Conservation (phyloP, 2,329 filamentous ascomycete species). For the Aspergillus floridensis region DNA sequence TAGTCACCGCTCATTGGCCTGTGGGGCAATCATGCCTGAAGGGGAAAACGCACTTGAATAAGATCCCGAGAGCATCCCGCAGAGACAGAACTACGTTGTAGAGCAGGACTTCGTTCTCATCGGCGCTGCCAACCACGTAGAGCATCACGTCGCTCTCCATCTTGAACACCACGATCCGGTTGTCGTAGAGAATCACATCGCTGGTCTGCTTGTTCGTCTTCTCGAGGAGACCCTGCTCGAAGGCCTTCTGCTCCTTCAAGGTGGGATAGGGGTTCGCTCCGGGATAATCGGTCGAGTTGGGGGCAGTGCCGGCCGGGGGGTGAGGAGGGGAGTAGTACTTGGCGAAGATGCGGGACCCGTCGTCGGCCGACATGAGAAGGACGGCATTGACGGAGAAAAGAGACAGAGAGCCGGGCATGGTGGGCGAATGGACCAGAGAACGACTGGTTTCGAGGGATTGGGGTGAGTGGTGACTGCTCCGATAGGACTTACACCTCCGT, state of each 20-base stretch:
- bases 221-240: constrained; percentile 91
- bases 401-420: constrained; percentile 72
- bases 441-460: not conserved
- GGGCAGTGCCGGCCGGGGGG: constrained; percentile 57
- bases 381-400: constrained; percentile 75
- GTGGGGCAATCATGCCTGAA: not conserved
- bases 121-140: constrained; percentile 84
- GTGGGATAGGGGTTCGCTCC: constrained; percentile 78
- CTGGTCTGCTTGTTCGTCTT: constrained; percentile 95
- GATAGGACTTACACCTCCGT: constrained; percentile 4
- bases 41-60: constrained; percentile 73
- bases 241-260: constrained; percentile 89
- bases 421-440: constrained; percentile 24
- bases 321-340: constrained; percentile 85
- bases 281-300: constrained; percentile 57
- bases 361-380: constrained; percentile 77
- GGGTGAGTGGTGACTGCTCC: constrained; percentile 1
- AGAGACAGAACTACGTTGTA: constrained; percentile 94
- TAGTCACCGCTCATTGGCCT: constrained; percentile 8
- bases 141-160: constrained; percentile 95
- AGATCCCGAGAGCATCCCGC: constrained; percentile 81
- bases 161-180: constrained; percentile 95
- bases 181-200: constrained; percentile 97
- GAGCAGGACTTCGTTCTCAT: constrained; percentile 95
- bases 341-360: constrained; percentile 85